These are phyloP conservation scores for Berberis thunbergii DNA, from an alignment of 164 flowering plant genomes.

Conservation along the genomic window DNA sequence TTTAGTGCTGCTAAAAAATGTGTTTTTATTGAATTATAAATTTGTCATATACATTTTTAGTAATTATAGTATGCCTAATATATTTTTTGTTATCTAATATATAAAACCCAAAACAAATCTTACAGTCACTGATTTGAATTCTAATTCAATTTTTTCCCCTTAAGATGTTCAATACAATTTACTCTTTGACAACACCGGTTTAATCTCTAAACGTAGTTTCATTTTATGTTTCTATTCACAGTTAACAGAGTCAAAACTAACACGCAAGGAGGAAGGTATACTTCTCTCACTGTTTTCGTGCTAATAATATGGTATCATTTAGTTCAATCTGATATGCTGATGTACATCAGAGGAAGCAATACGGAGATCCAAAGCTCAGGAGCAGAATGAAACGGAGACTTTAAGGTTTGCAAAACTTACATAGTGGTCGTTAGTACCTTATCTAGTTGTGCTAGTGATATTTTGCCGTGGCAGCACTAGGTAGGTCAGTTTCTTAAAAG, in stretches of 20 bases:
- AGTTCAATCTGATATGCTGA: constrained; percentile 1
- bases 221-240: constrained; percentile 20
- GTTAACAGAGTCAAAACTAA: constrained; percentile 55
- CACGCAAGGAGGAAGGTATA: constrained; percentile 75
- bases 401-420: constrained; percentile 45
- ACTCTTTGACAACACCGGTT: neutral
- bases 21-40: no score
- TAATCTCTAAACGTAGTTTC: neutral
- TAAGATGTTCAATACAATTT: neutral
- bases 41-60: no score
- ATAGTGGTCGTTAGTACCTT: no score
- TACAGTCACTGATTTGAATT: no score
- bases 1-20: no score
- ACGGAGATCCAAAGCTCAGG: constrained; percentile 70
- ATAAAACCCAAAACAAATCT: no score
- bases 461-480: no score
- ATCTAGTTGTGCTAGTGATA: no score
- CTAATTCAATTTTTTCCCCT: no score
- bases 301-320: neutral
- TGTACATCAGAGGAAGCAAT: constrained; percentile 59
- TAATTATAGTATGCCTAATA: no score
- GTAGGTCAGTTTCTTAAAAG: no score
- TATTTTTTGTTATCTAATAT: no score
- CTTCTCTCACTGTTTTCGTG: neutral
- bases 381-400: constrained; percentile 37